A percentile compares a stretch with the other conserved stretches of the same genome.
These are phyloP conservation scores for Eucalyptus brandiana DNA, from an alignment of 345 rosid genomes.

Conservation along the genomic window DNA sequence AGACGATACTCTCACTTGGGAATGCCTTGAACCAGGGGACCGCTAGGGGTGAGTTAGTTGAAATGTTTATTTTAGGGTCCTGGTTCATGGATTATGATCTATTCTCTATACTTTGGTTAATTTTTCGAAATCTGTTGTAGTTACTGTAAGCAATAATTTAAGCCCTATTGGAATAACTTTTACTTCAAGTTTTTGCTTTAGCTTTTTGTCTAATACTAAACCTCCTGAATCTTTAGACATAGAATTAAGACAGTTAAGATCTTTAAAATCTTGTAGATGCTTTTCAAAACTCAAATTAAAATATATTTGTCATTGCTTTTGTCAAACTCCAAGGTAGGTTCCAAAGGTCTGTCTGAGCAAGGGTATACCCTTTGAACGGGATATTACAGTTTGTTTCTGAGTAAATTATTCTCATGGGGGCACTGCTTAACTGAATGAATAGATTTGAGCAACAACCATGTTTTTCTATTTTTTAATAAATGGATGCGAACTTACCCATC, in stretches of 20 bases:
- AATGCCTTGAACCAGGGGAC: conserved; percentile 98
- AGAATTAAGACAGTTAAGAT: not conserved
- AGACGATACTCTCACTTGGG: conserved; percentile 85
- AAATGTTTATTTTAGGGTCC: not conserved
- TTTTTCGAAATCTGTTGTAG: not conserved
- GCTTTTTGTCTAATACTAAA: not conserved
- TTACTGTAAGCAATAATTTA: not conserved
- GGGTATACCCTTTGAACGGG: not conserved
- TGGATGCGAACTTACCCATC: not conserved
- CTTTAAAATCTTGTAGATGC: not conserved
- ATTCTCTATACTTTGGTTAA: not conserved
- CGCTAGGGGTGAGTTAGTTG: conserved; percentile 81
- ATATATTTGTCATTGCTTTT: not conserved
- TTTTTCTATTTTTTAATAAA: not conserved
- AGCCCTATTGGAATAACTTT: not conserved
- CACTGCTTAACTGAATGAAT: not conserved
- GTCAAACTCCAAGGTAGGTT: not conserved
- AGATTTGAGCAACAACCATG: not conserved
- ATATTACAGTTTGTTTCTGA: not conserved
- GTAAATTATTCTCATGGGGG: not conserved
- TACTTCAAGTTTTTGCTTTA: not conserved
- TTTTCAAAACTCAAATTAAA: not conserved
- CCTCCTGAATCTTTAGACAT: not conserved
- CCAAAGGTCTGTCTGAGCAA: not conserved
- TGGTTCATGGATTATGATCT: not conserved